Evolutionary conservation across 2,329 filamentous ascomycete species (phyloP), one percentile per base, ranked within the genome.

Genomic region (Talaromyces piceae): DNA sequence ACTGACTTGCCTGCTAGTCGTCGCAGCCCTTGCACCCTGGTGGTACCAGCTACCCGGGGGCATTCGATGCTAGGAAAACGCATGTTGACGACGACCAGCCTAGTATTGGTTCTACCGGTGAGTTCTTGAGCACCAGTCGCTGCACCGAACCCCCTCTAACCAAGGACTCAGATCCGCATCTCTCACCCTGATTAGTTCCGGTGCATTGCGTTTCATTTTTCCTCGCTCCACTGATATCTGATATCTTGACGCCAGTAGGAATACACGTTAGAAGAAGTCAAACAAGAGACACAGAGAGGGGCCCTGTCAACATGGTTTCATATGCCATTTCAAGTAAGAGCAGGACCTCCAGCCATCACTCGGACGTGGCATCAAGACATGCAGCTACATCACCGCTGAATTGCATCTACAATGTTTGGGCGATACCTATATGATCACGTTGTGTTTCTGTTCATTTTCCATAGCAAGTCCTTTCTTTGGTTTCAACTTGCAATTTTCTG

Each of bases 21-120:
- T 48, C 59, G 48, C 72, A 75, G 57, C 66, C 72, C 50, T 61
- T 76, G 52, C 73, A 76, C 57, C 73, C 73, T 16, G 73, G 73
- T 51, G 73, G 73, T 13, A 65, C 58, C 51, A 68, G 67, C 54
- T 76, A 76, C 54, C 73, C 73, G 4, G 66, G 65, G 52, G 30
- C 45, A 45, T 31, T 33, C 47, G 49, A 25, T 33, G 13, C 30
- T 45, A 43, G 20, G 11, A 43, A 25, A n/a, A 13, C 23, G 11
- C 20, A n/a, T 43, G 39, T 25, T 16, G 39, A 25, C 23, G 39
- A 43, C 2, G 39, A n/a, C 39, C 23, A 22, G 11, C 39, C 39
- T 12, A 43, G 5, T 6, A 13, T 5, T n/a, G 16, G 31, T 18
- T 2, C 39, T 43, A 9, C 39, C 23, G 13, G 39, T 43, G 39